These are phyloP conservation scores for Pythium aphanidermatum DNA, from an alignment of 352 stramenopile species.

Conservation along the genomic window DNA sequence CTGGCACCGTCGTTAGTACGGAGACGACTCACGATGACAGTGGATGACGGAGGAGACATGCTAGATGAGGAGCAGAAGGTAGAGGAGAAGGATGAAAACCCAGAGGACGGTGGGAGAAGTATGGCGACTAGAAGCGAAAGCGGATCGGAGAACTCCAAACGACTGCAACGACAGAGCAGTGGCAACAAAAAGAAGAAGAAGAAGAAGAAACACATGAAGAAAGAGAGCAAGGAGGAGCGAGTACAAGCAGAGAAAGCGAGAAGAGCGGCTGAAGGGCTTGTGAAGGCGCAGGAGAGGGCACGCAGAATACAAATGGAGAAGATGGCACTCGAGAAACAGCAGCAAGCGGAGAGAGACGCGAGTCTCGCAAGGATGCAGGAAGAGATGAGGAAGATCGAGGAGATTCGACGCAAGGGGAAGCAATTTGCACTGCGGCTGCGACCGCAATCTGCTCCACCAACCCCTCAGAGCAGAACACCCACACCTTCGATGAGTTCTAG, in stretches of 20 bases:
- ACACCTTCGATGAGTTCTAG: too few relatives aligned
- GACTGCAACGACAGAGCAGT: not conserved
- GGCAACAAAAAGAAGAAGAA: not conserved
- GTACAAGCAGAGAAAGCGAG: too few relatives aligned
- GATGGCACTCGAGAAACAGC: constrained; percentile 3
- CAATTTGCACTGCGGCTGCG: constrained; percentile 21
- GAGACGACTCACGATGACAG: constrained; percentile 16
- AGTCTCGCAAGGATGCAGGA: constrained; percentile 14
- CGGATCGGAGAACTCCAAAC: not conserved
- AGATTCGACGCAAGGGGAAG: constrained; percentile 17
- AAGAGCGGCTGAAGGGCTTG: constrained; percentile 10
- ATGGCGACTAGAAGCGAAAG: not conserved
- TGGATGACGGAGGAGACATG: too few relatives aligned
- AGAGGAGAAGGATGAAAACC: not conserved
- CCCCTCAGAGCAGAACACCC: not conserved
- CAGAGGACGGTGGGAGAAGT: not conserved
- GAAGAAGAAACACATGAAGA: constrained; percentile 8
- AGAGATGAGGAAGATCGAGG: constrained; percentile 24
- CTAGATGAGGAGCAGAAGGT: not conserved
- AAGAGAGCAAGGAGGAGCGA: not conserved
- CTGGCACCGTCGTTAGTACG: constrained; percentile 20
- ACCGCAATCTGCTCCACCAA: constrained; percentile 17
- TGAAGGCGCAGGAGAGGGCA: constrained; percentile 16
- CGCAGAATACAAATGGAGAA: constrained; percentile 12
- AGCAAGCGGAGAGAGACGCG: constrained; percentile 14